Conservation (phyloP, 2,329 filamentous ascomycete genomes). For the Botrytis medusae region DNA sequence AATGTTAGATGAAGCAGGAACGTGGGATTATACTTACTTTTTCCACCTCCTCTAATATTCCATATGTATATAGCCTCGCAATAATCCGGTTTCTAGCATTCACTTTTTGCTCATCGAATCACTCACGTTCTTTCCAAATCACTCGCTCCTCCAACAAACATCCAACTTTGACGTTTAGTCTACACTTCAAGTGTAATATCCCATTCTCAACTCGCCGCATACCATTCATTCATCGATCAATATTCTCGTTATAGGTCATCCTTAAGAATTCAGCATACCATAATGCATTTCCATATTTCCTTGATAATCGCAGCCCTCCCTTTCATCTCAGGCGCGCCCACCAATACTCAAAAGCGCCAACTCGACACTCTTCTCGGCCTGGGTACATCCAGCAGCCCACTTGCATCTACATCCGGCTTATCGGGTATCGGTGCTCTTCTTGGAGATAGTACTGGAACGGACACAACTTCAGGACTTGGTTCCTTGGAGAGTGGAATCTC, state of each 20-base stretch:
- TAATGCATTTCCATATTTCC: background rate
- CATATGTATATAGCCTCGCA: background rate
- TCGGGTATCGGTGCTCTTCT: background rate
- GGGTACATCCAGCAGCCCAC: background rate
- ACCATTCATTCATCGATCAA: background rate
- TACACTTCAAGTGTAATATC: background rate
- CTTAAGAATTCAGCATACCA: background rate
- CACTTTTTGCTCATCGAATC: background rate
- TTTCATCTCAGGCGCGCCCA: background rate
- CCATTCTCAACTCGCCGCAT: too few species aligned
- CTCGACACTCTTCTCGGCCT: background rate
- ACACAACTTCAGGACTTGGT: background rate
- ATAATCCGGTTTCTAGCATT: background rate
- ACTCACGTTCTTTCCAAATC: background rate
- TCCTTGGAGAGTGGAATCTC: background rate
- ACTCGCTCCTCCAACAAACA: background rate
- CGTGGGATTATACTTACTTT: background rate
- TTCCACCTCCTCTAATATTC: background rate
- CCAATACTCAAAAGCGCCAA: background rate
- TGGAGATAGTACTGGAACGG: background rate
- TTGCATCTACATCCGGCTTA: background rate
- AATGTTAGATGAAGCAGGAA: background rate
- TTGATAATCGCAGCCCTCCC: background rate
- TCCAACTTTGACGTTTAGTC: background rate
- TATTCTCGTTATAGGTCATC: fast-evolving